These are phyloP conservation scores for Colletotrichum endophyticum DNA, from an alignment of 2,329 filamentous ascomycete species.

Conservation along the genomic window DNA sequence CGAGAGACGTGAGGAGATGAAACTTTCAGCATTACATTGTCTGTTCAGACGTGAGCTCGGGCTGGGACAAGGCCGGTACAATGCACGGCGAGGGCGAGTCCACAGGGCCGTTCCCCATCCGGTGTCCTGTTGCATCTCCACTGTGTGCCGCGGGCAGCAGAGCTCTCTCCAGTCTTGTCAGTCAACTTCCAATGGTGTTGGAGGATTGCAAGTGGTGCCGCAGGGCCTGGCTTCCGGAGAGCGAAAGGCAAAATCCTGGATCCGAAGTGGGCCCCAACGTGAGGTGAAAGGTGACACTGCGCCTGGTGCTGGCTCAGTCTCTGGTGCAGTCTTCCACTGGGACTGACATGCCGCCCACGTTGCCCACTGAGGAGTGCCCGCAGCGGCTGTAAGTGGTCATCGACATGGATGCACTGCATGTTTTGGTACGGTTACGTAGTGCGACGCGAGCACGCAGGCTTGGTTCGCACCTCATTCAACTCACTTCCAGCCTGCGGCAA, in stretches of 20 bases:
- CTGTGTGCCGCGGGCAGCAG: background rate
- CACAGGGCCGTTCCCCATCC: background rate
- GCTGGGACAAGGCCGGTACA: background rate
- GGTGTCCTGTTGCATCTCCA: background rate
- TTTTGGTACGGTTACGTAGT: constrained; percentile 10
- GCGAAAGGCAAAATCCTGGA: constrained; percentile 9
- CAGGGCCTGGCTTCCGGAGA: constrained; percentile 2
- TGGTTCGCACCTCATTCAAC: background rate
- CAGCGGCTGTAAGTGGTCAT: constrained; percentile 5
- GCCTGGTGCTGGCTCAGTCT: background rate
- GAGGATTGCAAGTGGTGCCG: background rate
- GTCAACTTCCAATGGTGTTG: background rate
- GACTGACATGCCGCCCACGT: background rate
- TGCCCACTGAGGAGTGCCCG: background rate
- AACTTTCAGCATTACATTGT: constrained; percentile 3
- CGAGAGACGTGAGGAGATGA: background rate
- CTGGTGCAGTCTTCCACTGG: background rate
- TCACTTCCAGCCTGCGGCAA: background rate
- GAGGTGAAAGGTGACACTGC: constrained; percentile 1
- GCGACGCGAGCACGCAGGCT: background rate
- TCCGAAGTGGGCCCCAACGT: constrained; percentile 1
- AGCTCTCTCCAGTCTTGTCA: background rate
- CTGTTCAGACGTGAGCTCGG: constrained; percentile 10
- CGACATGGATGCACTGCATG: background rate
- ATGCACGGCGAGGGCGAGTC: background rate